Conservation (phyloP, 495 filamentous ascomycete genomes). For the Lindgomyces ingoldianus region DNA sequence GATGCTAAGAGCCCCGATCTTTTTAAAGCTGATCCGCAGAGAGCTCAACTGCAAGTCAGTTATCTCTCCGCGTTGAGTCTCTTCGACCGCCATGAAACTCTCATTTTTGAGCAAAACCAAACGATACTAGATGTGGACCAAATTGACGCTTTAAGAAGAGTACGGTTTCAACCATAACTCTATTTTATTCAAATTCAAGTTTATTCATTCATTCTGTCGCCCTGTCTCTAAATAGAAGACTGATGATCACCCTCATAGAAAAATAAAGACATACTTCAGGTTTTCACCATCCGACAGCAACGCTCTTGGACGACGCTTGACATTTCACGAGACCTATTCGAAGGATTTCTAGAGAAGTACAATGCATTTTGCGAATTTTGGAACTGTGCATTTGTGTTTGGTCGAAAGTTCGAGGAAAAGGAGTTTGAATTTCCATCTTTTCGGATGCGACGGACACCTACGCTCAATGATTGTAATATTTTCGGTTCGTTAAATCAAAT, state of each 20-base stretch:
- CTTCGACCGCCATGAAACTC: background rate
- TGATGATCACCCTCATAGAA: constrained; percentile 1
- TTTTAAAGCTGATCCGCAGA: constrained; percentile 12
- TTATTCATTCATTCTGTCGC: background rate
- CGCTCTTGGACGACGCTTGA: constrained; percentile 25
- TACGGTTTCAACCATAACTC: constrained; percentile 1
- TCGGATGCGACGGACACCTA: constrained; percentile 3
- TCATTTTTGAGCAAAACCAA: background rate
- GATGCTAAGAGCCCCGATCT: constrained; percentile 8
- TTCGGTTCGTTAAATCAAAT: constrained; percentile 1
- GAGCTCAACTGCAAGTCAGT: constrained; percentile 17
- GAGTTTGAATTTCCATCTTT: constrained; percentile 28
- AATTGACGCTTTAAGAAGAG: constrained; percentile 12
- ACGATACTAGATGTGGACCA: constrained; percentile 10
- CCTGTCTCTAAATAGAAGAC: background rate
- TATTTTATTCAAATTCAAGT: background rate
- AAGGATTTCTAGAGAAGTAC: constrained; percentile 15
- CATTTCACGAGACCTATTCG: constrained; percentile 18
- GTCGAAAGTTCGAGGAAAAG: constrained; percentile 19
- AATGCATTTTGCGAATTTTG: constrained; percentile 14
- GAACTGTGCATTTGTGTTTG: constrained; percentile 16
- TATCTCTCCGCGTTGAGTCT: background rate
- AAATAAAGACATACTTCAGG: background rate
- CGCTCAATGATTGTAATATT: background rate
- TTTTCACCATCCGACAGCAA: constrained; percentile 15